Conservation (phyloP, 2,329 filamentous ascomycete genomes). For the Phialophora expanda region DNA sequence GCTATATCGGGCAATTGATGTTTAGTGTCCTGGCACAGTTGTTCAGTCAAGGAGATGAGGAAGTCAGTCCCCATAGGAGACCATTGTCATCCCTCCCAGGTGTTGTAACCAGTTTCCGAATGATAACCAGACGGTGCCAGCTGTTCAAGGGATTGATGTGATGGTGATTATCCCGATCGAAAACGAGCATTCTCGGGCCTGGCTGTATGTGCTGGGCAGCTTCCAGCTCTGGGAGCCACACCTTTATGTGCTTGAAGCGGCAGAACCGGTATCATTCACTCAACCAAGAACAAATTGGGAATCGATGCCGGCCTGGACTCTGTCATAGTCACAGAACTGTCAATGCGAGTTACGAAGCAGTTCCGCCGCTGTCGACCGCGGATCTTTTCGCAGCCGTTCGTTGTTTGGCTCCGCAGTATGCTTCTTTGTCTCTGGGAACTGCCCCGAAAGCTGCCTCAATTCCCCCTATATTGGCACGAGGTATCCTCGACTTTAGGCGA, state of each 20-base stretch:
- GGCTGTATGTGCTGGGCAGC: background rate
- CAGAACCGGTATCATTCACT: constrained; percentile 23
- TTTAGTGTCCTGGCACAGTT: constrained; percentile 17
- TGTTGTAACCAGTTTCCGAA: constrained; percentile 8
- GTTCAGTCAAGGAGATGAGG: constrained; percentile 22
- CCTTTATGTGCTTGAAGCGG: constrained; percentile 17
- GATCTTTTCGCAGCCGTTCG: background rate
- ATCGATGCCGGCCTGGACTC: constrained; percentile 9
- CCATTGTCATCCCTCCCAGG: constrained; percentile 19
- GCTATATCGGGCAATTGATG: background rate
- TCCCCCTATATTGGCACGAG: no score
- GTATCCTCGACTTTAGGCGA: no score
- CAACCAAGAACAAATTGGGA: constrained; percentile 22
- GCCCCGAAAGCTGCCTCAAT: no score
- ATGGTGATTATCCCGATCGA: constrained; percentile 31
- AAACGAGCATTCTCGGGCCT: background rate
- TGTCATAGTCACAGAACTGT: background rate
- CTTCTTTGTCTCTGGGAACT: background rate
- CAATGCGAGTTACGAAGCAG: constrained; percentile 15
- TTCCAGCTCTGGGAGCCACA: constrained; percentile 6
- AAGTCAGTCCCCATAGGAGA: constrained; percentile 41
- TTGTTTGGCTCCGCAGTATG: background rate
- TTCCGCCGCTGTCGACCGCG: background rate
- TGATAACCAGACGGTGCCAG: constrained; percentile 27
- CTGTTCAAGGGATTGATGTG: constrained; percentile 30